Percentiles rank a stretch among this genome's conserved stretches.
These are phyloP conservation scores for Agrocybe praecox DNA, from an alignment of 768 basidiomycete species.

Conservation along the genomic window DNA sequence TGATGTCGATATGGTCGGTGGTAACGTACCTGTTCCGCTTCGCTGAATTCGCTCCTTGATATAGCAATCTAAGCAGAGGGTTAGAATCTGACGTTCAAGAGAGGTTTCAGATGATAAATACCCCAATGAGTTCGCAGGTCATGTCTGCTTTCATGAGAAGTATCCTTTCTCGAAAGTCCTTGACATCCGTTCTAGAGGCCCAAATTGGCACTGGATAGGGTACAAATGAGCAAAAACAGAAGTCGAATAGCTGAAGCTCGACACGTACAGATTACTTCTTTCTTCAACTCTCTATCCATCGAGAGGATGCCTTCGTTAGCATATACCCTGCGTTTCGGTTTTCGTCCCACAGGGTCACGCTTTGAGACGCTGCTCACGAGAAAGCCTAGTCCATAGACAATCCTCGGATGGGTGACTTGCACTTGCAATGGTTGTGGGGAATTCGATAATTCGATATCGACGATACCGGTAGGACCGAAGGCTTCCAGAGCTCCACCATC, in stretches of 20 bases:
- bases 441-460: constrained; percentile 35
- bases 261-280: constrained; percentile 40
- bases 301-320: constrained; percentile 60
- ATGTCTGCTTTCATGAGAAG: constrained; percentile 72
- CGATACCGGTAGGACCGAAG: constrained; percentile 35
- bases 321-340: constrained; percentile 73
- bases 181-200: constrained; percentile 53
- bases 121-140: constrained; percentile 68
- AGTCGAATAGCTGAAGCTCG: not conserved
- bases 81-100: not conserved
- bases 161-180: constrained; percentile 48
- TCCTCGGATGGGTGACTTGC: constrained; percentile 67
- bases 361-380: constrained; percentile 68
- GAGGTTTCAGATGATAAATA: constrained; percentile 29
- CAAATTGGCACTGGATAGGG: constrained; percentile 51
- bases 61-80: constrained; percentile 51
- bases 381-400: constrained; percentile 66
- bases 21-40: constrained; percentile 55
- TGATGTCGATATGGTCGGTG: not conserved
- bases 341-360: constrained; percentile 72
- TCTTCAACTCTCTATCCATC: constrained; percentile 48
- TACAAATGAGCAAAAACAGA: not conserved
- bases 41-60: constrained; percentile 68
- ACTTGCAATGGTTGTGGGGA: constrained; percentile 48
- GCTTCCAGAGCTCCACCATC: constrained; percentile 55